Percentiles rank a stretch among this genome's conserved stretches.
These are phyloP conservation scores for Psidium friedrichsthalianum DNA, from an alignment of 345 rosid genomes.

Conservation along the genomic window DNA sequence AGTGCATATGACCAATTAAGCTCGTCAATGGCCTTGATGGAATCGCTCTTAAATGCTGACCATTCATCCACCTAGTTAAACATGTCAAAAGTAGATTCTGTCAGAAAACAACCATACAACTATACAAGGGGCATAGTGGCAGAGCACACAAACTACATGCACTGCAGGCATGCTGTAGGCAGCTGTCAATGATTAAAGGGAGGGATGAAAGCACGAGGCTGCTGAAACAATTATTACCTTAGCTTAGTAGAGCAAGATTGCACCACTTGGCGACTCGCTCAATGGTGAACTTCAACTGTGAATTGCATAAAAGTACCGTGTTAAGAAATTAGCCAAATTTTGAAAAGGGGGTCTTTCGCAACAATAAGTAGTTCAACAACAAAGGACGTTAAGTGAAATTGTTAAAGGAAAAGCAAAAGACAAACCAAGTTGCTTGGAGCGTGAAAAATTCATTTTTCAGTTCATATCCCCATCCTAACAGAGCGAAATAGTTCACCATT, in stretches of 20 bases:
- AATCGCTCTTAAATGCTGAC: slow-evolving; percentile 68
- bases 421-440: slow-evolving; percentile 68
- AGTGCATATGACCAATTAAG: slow-evolving; percentile 75
- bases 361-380: neutral
- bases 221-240: slow-evolving; percentile 30
- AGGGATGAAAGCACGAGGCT: neutral
- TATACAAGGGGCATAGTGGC: neutral
- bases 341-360: neutral
- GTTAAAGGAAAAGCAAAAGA: neutral
- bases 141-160: neutral
- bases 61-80: slow-evolving; percentile 83
- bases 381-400: neutral
- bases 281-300: slow-evolving; percentile 76
- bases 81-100: neutral
- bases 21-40: slow-evolving; percentile 49
- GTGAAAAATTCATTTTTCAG: slow-evolving; percentile 92
- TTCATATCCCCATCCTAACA: slow-evolving; percentile 98
- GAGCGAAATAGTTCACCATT: slow-evolving; percentile 91
- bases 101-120: neutral
- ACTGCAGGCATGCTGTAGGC: neutral
- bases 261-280: slow-evolving; percentile 88
- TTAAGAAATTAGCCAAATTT: slow-evolving; percentile 6
- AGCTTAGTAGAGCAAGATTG: slow-evolving; percentile 73
- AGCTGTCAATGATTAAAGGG: neutral
- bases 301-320: slow-evolving; percentile 9